Base-by-base conservation (phyloP, 306 rosid species). In the Trichosanthes truncata region DNA sequence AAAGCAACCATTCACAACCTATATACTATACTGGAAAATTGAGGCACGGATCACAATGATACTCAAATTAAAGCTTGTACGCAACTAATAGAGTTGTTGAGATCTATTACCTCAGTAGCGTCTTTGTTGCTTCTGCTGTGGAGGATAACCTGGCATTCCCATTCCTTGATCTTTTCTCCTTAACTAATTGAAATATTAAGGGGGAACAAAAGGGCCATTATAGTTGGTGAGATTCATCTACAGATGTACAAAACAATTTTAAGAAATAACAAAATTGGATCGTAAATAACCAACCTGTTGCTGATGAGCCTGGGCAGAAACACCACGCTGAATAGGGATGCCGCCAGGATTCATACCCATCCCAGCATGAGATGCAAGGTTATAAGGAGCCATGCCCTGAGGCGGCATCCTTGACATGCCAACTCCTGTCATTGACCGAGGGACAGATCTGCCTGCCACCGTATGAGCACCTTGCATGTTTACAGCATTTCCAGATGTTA, bases 311-410 rank as follows among this genome's bases (percentile, higher is more conserved):
- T 90, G 97, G 6, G 89, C 84, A 80, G 82, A 56, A 82, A 88
- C 93, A 81, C 97, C 98, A 45, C 97, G 92, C 80, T 87, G 97
- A 97, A 94, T 91, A 49, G 92, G 94, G 80, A 93, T 86, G 80
- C 96, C 91, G 76, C 91, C 84, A 45, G 96, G 97, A 88, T 94
- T 94, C 96, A 91, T 92, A 72, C 91, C 89, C 89, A 90, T 92
- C 72, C 92, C 97, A 46, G 93, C 84, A 87, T 92, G 97, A 80
- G 97, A 89, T 76, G 97, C 29, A 81, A 91, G 90, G 81, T 92
- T 92, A 85, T 91, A 94, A 61, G 89, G 86, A 82, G 89, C 81
- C 93, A 94, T 87, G 79, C 88, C 81, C 79, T 87, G 98, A 75
- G 86, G 90, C 36, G 87, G 96, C 89, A 94, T 85, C 86, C 97